Evolutionary conservation across 2,329 filamentous ascomycete genomes (phyloP), one percentile per base, ranked within the genome.

Genomic region (Sporothrix variecibatus): DNA sequence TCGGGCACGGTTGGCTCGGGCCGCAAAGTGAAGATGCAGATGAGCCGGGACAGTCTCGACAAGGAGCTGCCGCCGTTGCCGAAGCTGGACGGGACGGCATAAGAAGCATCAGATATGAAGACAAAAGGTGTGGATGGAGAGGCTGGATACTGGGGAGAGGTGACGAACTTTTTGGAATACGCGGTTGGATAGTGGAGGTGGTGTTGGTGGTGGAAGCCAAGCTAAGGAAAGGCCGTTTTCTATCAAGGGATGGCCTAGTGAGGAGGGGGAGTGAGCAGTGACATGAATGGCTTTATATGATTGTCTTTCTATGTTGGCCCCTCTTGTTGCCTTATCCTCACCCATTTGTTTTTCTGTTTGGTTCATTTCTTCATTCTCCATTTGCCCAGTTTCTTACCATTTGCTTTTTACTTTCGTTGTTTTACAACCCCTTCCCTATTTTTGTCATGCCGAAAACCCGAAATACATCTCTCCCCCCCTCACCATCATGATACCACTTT

Each of bases 61-160:
- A 91, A 91, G 81, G 85, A 85, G 12, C 80, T 91, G 65, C 89
- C 89, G 7, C 87, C 88, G 2, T 80, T 91, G 62, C 89, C 89
- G 1, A 76, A 74, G 7, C 51, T 77, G 15, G 74, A 76, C 64
- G 77, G 70, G 9, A 72, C 72, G 2, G 49, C 49, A 58, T 53
- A 23, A 67, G 26, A 1, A 65, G 62, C 53, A 43, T 15, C 15
- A n/a, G 38, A 31, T 49, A 31, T 75, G 26, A 77, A 75, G 38
- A 23, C 2, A 15, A 78, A 81, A 75, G 79, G 80, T 56, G 77
- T 79, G 43, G 78, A 79, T 60, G 78, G 23, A 11, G 1, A n/a
- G n/a, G 34, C 5, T 43, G 38, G 12, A 5, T 49, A 15, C 20
- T 49, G 43, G 34, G 34, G 56, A 40, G 58, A 62, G 58, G 38